phyloP scores from a whole-genome alignment of 768 basidiomycete genomes.

The Leucogyrophana mollusca region DNA sequence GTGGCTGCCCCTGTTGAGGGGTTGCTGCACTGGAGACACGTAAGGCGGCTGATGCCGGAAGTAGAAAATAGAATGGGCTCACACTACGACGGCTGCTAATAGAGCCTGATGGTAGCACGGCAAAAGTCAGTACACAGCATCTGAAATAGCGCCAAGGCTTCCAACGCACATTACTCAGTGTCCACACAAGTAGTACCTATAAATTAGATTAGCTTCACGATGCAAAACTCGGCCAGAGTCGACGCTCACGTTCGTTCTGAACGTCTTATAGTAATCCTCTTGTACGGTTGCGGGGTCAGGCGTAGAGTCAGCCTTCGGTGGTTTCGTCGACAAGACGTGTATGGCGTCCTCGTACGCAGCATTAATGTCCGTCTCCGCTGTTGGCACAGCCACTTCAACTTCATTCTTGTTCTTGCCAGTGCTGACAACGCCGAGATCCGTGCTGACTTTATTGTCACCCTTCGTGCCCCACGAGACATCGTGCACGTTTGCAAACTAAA shows the following conservation, averaged over 20 bases:
- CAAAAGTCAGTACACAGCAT: too few relatives aligned
- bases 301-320: constrained; percentile 68
- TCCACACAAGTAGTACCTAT: constrained; percentile 83
- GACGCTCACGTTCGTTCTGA: constrained; percentile 75
- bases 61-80: constrained; percentile 22
- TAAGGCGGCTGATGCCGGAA: constrained; percentile 3
- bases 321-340: constrained; percentile 73
- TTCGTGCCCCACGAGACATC: constrained; percentile 97
- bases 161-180: constrained; percentile 68
- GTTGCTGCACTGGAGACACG: constrained; percentile 27
- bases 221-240: not conserved
- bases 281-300: constrained; percentile 62
- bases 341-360: constrained; percentile 91
- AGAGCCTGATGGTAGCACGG: constrained; percentile 45
- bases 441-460: constrained; percentile 83
- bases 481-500: constrained; percentile 81
- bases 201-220: constrained; percentile 13
- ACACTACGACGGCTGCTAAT: constrained; percentile 75
- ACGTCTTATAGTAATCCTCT: constrained; percentile 86
- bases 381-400: constrained; percentile 85
- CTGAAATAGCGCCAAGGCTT: constrained; percentile 29
- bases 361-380: constrained; percentile 86
- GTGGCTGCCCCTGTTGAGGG: constrained; percentile 48
- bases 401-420: constrained; percentile 66
- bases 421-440: constrained; percentile 83